phyloP scores from a whole-genome alignment of 2,329 filamentous ascomycete species.

The Leptographium galeiforme region DNA sequence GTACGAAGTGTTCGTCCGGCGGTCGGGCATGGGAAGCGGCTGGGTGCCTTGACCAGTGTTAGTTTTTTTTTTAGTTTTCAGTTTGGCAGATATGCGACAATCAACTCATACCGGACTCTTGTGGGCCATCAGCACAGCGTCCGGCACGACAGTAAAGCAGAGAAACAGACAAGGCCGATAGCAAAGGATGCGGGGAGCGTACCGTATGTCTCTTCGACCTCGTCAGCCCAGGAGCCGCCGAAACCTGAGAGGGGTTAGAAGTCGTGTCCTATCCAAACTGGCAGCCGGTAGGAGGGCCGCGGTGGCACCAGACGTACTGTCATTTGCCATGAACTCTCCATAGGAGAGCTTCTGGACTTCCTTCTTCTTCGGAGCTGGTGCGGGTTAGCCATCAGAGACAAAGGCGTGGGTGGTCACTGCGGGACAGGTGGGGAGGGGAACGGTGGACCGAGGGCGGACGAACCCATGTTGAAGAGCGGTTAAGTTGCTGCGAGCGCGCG shows the following conservation, averaged over 20 bases:
- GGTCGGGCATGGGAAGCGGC: slow-evolving; percentile 38
- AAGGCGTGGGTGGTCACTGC: background rate
- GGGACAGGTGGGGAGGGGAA: background rate
- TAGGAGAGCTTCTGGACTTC: slow-evolving; percentile 95
- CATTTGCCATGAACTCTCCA: slow-evolving; percentile 85
- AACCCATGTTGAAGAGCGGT: slow-evolving; percentile 18
- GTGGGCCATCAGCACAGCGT: background rate
- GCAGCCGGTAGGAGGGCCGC: background rate
- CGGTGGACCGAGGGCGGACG: background rate
- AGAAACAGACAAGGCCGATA: slow-evolving; percentile 5
- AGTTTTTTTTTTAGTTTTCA: background rate
- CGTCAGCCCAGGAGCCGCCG: slow-evolving; percentile 91
- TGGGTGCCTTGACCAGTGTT: slow-evolving; percentile 33
- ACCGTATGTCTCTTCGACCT: slow-evolving; percentile 87
- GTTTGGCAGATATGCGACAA: background rate
- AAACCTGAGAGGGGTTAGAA: slow-evolving; percentile 22
- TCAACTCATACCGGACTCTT: background rate
- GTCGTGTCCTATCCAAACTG: background rate
- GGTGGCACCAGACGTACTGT: slow-evolving; percentile 46
- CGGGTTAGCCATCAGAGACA: slow-evolving; percentile 18
- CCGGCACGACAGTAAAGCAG: background rate
- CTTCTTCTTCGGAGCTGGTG: slow-evolving; percentile 77
- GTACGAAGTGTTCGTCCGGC: slow-evolving; percentile 19
- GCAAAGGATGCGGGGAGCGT: slow-evolving; percentile 25
- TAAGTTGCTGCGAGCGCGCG: background rate